Evolutionary conservation across 768 basidiomycete species (phyloP).

Genomic region (Candolleomyces eurysporus): DNA sequence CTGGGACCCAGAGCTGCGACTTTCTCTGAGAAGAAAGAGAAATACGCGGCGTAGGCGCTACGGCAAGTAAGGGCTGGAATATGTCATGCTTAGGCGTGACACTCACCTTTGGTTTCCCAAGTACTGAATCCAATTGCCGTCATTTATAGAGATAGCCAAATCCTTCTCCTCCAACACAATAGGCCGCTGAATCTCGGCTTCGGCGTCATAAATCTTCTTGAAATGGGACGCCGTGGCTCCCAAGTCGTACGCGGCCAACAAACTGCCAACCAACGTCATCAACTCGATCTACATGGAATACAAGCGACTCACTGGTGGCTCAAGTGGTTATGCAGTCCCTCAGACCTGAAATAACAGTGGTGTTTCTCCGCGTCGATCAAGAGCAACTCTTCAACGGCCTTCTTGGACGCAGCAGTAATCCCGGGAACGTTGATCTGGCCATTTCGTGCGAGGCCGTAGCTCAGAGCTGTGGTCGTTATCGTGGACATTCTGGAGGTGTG

Average conservation of each 20-base stretch:
- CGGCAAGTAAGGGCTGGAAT: not conserved
- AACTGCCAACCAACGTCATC: slow-evolving; percentile 25
- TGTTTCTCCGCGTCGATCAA: slow-evolving; percentile 45
- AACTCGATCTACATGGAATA: not conserved
- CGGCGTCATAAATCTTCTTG: slow-evolving; percentile 47
- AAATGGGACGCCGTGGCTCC: slow-evolving; percentile 46
- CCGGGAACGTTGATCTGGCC: slow-evolving; percentile 51
- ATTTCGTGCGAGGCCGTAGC: slow-evolving; percentile 9
- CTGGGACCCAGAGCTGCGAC: slow-evolving; percentile 36
- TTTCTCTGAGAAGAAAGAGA: slow-evolving; percentile 39
- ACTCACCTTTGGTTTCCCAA: slow-evolving; percentile 48
- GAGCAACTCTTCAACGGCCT: slow-evolving; percentile 41
- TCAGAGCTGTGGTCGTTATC: not conserved
- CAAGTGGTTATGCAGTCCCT: slow-evolving; percentile 54
- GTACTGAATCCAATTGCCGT: slow-evolving; percentile 48
- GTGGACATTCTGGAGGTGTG: not conserved
- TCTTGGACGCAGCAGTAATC: slow-evolving; percentile 40
- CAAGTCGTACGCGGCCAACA: slow-evolving; percentile 56
- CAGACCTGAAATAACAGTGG: slow-evolving; percentile 46
- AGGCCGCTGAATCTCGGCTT: slow-evolving; percentile 36
- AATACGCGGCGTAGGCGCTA: slow-evolving; percentile 38
- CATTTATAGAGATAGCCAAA: slow-evolving; percentile 32
- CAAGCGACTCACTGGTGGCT: slow-evolving; percentile 51
- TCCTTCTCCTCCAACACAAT: slow-evolving; percentile 35
- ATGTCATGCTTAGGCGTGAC: no score